Base-by-base conservation (phyloP, 495 filamentous ascomycete genomes). In the Bathelium albidoporum region DNA sequence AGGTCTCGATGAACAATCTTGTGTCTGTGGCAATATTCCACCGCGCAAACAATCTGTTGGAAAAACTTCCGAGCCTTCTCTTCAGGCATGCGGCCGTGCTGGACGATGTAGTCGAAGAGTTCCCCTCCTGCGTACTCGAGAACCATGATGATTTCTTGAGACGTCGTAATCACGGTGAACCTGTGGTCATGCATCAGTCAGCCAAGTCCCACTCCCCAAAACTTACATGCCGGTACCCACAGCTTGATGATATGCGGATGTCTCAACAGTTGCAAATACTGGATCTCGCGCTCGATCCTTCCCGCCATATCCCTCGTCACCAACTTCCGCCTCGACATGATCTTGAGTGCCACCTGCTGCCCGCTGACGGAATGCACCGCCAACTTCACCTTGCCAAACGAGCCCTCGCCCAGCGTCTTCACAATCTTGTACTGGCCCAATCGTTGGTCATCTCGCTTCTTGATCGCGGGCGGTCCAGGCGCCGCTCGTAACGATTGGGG, bases 201-300 rank as follows among this genome's bases (percentile, higher is more conserved):
- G 44, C 32, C 59, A 5, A 32, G 53, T 32, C 41, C 49, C 34
- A 5, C 43, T 44, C 39, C 18, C 58, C 61, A 55, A 45, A 34
- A 59, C 58, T 32, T 32, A 16, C 10, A 59, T 34, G 28, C 44
- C 31, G 22, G 61, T 11, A 76, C 85, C 71, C 81, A 97, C 90
- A 98, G 81, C 76, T 98, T 98, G 77, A 98, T 98, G 75, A 98
- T 98, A 75, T 98, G 94, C 58, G 94, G 94, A 76, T 98, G 94
- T 62, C 94, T 83, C 41, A 98, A 82, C 65, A 98, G 78, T 78
- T 98, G 94, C 60, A 98, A 82, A 72, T 97, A 98, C 72, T 96
- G 91, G 64, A 98, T 98, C 80, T 98, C 94, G 68, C 95, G 84
- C 77, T 97, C 95, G 53, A 98, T 93, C 58, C 94, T 82, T 55